Evolutionary conservation across 108 stramenopile species (phyloP), one percentile per base, ranked within the genome.

Genomic region (Nannochloropsis oceanica): DNA sequence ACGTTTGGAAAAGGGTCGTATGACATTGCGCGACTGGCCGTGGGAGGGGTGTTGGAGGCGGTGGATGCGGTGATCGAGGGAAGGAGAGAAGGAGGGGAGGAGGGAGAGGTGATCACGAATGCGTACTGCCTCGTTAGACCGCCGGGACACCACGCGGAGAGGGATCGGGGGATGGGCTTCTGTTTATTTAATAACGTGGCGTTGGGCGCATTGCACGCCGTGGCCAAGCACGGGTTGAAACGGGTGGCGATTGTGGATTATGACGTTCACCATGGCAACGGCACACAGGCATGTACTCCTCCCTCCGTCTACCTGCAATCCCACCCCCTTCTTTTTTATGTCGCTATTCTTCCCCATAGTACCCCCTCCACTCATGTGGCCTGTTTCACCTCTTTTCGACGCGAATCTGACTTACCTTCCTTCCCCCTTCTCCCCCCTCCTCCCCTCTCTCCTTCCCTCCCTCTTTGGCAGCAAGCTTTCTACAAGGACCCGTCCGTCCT

Each of bases 151-250:
- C 96, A 96, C 81, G 96, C 96, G 1, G 92, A 92, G 73, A 87
- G 84, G 0, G 83, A 86, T 25, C 25, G 84, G 12, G 94, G 93
- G 0, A 91, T 92, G 27, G 96, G 96, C 22, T 95, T 94, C 84
- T 96, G 96, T 85, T 80, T 96, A 8, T 87, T 96, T 43, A 96
- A 96, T 86, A 95, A 95, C 85, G 94, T 94, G 14, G 95, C 94
- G 13, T 83, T 96, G 26, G 93, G 93, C 26, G 94, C 94, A 13
- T 81, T 87, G 25, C 93, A 94, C 83, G 93, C 94, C 7, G 84
- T 84, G 25, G 91, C 89, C 13, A 83, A 89, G 20, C 25, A 42
- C 5, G 91, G 27, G 85, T 27, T n/a, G 79, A 59, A 84, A 26
- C 82, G 92, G 34, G 90, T 93, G n/a, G 90, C 92, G 26, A 90